Conservation (phyloP, 2,329 filamentous ascomycete genomes). For the Teratosphaeria nubilosa region DNA sequence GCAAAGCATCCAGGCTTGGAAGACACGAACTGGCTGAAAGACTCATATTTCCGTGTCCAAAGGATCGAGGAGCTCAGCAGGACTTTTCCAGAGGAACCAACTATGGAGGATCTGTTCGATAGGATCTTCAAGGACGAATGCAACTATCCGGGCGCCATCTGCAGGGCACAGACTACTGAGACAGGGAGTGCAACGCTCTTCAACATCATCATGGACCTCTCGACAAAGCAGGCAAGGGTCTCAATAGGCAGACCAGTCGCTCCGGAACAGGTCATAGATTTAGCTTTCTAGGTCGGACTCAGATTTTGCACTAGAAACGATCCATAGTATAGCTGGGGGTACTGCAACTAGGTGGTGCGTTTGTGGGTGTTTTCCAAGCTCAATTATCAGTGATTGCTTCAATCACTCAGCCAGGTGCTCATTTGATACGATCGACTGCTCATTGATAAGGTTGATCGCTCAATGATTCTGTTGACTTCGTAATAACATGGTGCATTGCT, state of each 20-base stretch:
- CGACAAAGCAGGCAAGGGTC: conserved; percentile 18
- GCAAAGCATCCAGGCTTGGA: conserved; percentile 27
- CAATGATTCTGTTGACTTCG: no score
- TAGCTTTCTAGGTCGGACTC: conserved; percentile 7
- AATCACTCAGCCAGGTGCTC: no score
- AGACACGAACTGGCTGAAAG: conserved; percentile 35
- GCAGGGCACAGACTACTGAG: conserved; percentile 18
- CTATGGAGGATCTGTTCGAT: conserved; percentile 8
- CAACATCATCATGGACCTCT: conserved; percentile 30
- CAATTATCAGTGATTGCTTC: no score
- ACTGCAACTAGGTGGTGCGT: neutral
- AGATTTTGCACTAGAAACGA: no score
- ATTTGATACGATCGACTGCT: no score
- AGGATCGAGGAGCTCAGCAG: conserved; percentile 27
- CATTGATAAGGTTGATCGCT: no score
- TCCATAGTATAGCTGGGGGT: no score
- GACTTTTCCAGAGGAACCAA: conserved; percentile 6
- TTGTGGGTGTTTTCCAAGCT: neutral
- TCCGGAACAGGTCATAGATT: conserved; percentile 18
- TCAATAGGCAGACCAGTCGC: conserved; percentile 24
- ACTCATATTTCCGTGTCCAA: conserved; percentile 28
- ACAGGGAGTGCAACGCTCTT: conserved; percentile 24
- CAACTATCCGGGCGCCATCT: conserved; percentile 29
- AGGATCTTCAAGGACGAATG: conserved; percentile 31
- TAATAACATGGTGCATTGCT: no score